Conservation (phyloP, 2,329 filamentous ascomycete genomes). For the Diatrype stigma region DNA sequence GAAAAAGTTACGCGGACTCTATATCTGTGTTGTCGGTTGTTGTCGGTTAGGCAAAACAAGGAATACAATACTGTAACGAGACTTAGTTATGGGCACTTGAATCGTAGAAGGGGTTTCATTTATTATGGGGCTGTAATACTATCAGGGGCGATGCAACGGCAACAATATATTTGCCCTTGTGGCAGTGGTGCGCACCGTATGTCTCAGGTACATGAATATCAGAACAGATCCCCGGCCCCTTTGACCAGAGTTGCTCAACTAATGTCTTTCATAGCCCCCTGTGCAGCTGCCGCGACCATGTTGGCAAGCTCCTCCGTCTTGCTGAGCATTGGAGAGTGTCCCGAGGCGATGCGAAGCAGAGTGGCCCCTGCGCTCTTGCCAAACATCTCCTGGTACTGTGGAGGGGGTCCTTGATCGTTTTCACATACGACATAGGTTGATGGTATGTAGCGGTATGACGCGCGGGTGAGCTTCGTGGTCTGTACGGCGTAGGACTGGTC, state of each 20-base stretch:
- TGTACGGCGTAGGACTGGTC: not conserved
- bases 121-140: too few relatives aligned
- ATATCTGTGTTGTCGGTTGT: too few relatives aligned
- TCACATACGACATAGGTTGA: not conserved
- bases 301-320: not conserved
- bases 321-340: not conserved
- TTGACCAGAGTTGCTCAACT: not conserved
- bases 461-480: not conserved
- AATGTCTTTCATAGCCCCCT: not conserved
- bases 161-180: not conserved
- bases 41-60: too few relatives aligned
- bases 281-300: not conserved
- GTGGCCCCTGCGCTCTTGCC: not conserved
- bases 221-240: not conserved
- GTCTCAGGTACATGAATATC: not conserved
- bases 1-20: too few relatives aligned
- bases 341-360: not conserved
- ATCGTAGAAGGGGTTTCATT: too few relatives aligned
- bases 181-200: not conserved
- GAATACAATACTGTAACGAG: too few relatives aligned
- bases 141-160: too few relatives aligned
- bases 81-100: too few relatives aligned
- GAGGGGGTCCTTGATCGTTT: not conserved
- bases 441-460: not conserved
- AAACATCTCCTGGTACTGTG: not conserved